Evolutionary conservation across 352 stramenopile genomes (phyloP).

Genomic region (Pythium vanterpoolii): DNA sequence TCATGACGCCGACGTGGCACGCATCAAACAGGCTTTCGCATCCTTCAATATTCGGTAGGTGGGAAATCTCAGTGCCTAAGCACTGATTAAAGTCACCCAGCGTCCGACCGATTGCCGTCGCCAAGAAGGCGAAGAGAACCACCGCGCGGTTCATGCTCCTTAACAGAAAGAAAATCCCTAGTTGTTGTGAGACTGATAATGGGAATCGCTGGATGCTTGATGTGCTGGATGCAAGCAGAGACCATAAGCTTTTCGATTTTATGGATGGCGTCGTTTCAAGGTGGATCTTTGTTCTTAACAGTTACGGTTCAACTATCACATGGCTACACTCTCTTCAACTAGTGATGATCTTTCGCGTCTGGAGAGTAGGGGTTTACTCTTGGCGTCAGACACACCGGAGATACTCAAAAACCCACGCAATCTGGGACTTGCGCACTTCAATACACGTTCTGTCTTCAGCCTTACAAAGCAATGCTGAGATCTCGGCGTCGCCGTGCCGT

Average conservation of each 20-base stretch:
- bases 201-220: not conserved
- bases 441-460: too few species aligned
- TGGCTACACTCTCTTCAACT: slow-evolving; percentile 4
- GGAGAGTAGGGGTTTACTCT: too few species aligned
- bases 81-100: slow-evolving; percentile 43
- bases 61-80: slow-evolving; percentile 46
- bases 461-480: too few species aligned
- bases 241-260: slow-evolving; percentile 5
- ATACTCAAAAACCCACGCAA: too few species aligned
- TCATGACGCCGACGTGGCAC: slow-evolving; percentile 38
- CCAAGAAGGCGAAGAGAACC: not conserved
- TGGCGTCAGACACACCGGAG: too few species aligned
- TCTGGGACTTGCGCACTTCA: too few species aligned
- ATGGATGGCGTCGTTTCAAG: slow-evolving; percentile 3
- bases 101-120: not conserved
- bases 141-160: slow-evolving; percentile 4
- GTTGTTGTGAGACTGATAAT: not conserved
- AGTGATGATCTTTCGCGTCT: too few species aligned
- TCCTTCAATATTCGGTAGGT: slow-evolving; percentile 25
- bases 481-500: too few species aligned
- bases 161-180: not conserved
- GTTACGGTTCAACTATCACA: not conserved
- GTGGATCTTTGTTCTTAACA: slow-evolving; percentile 17
- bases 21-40: slow-evolving; percentile 47
- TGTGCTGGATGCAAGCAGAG: not conserved